These are phyloP conservation scores for Pythium folliculosum DNA, from an alignment of 352 stramenopile genomes.

Conservation along the genomic window DNA sequence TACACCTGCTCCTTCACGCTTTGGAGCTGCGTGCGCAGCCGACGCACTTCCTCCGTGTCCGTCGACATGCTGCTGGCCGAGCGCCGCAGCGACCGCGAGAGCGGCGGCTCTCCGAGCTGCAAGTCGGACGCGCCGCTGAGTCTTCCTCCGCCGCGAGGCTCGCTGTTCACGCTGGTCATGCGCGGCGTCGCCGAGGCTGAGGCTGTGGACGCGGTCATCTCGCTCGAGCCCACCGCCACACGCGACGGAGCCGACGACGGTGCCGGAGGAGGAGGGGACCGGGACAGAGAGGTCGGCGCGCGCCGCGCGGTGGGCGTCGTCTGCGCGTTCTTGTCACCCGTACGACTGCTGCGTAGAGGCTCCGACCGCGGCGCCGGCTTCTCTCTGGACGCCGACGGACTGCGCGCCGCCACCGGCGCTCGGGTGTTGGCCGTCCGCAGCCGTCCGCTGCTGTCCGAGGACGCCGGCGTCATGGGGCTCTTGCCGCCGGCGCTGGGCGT, in stretches of 20 bases:
- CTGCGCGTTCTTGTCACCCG: background rate
- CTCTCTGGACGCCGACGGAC: background rate
- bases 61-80: slow-evolving; percentile 16
- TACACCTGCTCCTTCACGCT: slow-evolving; percentile 29
- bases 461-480: background rate
- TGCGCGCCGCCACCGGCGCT: no score
- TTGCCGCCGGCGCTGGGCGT: background rate
- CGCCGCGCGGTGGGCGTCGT: background rate
- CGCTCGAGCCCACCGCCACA: background rate
- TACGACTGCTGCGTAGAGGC: no score
- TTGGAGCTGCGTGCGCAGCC: slow-evolving; percentile 27
- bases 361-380: background rate
- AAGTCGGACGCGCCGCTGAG: background rate
- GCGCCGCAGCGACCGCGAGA: slow-evolving; percentile 10
- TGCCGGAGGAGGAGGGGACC: no score
- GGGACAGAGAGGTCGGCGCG: no score
- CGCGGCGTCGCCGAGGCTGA: background rate
- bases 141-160: background rate
- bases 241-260: no score
- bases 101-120: slow-evolving; percentile 1
- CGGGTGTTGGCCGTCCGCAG: background rate
- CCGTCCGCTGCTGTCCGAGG: background rate
- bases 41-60: slow-evolving; percentile 23
- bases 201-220: background rate
- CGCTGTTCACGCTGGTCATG: slow-evolving; percentile 10